phyloP scores from a whole-genome alignment of 176 grass and related monocot species.

The Juncus effusus region DNA sequence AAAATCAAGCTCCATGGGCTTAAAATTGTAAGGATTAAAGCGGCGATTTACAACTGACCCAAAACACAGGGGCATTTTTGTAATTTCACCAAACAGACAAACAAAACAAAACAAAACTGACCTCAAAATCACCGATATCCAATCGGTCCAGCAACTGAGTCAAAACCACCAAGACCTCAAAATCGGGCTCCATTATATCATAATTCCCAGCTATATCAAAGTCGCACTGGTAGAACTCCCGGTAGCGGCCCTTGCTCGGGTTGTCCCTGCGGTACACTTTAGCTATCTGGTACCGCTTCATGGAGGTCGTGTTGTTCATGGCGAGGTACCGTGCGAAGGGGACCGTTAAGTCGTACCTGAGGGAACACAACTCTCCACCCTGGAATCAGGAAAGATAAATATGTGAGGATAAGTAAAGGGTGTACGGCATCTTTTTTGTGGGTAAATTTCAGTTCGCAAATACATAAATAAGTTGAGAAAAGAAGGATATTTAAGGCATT shows the following conservation, averaged over 20 bases:
- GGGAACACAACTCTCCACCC: slow-evolving; percentile 95
- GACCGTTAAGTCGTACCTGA: slow-evolving; percentile 95
- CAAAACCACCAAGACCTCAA: slow-evolving; percentile 85
- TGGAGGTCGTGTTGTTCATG: slow-evolving; percentile 72
- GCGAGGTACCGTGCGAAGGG: slow-evolving; percentile 91
- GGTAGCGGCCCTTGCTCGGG: slow-evolving; percentile 89
- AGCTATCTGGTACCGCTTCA: slow-evolving; percentile 95
- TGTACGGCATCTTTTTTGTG: too few species aligned
- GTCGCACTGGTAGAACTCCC: slow-evolving; percentile 97
- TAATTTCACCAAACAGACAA: too few species aligned
- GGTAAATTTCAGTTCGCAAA: too few species aligned
- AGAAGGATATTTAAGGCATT: not conserved
- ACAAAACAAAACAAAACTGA: not conserved
- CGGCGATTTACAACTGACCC: too few species aligned
- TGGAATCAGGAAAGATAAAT: slow-evolving; percentile 27
- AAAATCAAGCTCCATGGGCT: slow-evolving; percentile 75
- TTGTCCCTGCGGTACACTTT: slow-evolving; percentile 99
- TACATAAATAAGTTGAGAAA: not conserved
- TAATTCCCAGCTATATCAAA: slow-evolving; percentile 91
- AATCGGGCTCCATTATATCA: slow-evolving; percentile 88
- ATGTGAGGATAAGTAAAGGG: too few species aligned
- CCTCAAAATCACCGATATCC: slow-evolving; percentile 79
- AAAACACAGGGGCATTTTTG: too few species aligned
- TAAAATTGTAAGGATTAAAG: too few species aligned
- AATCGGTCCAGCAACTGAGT: slow-evolving; percentile 84